These are phyloP conservation scores for Solanum microdontum DNA, from an alignment of 257 asterid genomes.

Conservation along the genomic window DNA sequence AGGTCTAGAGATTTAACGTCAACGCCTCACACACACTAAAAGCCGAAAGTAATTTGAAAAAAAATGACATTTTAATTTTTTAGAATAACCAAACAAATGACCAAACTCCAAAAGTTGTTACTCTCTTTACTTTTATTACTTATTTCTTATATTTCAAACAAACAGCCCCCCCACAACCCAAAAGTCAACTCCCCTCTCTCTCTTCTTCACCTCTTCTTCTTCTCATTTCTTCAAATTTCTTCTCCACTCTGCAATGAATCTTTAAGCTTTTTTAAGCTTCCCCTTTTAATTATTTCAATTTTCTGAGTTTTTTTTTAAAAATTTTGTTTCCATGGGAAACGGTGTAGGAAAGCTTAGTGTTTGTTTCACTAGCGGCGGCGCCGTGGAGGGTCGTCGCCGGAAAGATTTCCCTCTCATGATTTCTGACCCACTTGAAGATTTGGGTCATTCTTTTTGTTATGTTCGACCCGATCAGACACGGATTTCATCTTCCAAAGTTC, in stretches of 20 bases:
- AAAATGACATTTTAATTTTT: not conserved
- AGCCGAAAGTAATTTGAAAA: not conserved
- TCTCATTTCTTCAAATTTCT: not conserved
- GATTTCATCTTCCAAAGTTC: conserved; percentile 49
- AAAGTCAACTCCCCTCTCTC: conserved; percentile 52
- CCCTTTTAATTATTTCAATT: not conserved
- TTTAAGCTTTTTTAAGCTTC: not conserved
- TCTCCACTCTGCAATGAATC: not conserved
- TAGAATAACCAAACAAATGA: not conserved
- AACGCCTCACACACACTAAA: conserved; percentile 2
- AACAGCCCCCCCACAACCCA: not conserved
- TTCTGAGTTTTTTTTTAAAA: too few relatives aligned
- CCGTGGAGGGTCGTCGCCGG: conserved; percentile 41
- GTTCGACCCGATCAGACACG: conserved; percentile 56
- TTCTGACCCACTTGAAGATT: conserved; percentile 70
- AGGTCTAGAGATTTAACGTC: not conserved
- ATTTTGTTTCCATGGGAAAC: conserved; percentile 59
- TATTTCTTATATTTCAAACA: conserved; percentile 42
- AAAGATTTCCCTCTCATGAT: conserved; percentile 28
- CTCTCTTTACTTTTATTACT: conserved; percentile 16
- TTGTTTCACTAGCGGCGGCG: conserved; percentile 53
- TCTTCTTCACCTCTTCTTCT: not conserved
- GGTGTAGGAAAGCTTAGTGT: conserved; percentile 75
- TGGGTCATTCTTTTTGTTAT: conserved; percentile 93
- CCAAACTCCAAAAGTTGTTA: not conserved